Percentiles rank a stretch among this genome's conserved stretches.
Evolutionary conservation across 805 yeast genomes (phyloP).

Genomic region (Hagleromyces aurorensis): DNA sequence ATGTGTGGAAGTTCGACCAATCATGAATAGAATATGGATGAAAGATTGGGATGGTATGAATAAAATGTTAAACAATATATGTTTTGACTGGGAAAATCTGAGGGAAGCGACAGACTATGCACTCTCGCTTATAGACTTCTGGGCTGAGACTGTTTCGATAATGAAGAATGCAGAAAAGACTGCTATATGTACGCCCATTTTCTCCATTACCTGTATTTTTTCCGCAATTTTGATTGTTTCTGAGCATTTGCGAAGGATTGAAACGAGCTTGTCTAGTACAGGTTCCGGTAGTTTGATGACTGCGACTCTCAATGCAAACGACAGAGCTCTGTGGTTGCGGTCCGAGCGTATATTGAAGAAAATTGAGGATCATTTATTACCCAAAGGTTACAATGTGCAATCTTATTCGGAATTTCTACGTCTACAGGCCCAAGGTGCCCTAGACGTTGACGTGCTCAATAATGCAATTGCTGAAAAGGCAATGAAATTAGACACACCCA

Average conservation of each 20-base stretch:
- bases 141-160: constrained; percentile 66
- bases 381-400: constrained; percentile 40
- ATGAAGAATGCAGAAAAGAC: constrained; percentile 58
- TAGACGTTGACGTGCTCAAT: constrained; percentile 41
- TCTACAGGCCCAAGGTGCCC: constrained; percentile 51
- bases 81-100: constrained; percentile 52
- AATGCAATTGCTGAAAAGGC: constrained; percentile 44
- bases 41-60: constrained; percentile 69
- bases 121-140: constrained; percentile 51
- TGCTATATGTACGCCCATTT: constrained; percentile 66
- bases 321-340: constrained; percentile 57
- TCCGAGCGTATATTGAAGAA: constrained; percentile 52
- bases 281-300: constrained; percentile 16
- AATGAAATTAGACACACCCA: constrained; percentile 37
- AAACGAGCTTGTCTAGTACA: constrained; percentile 40
- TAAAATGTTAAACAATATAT: constrained; percentile 37
- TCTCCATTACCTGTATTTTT: constrained; percentile 63
- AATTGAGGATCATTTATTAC: constrained; percentile 50
- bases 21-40: constrained; percentile 50
- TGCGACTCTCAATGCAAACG: constrained; percentile 36
- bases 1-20: constrained; percentile 53
- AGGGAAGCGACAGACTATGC: constrained; percentile 56
- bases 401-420: constrained; percentile 53
- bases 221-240: constrained; percentile 55
- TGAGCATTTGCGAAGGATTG: constrained; percentile 52